A percentile compares a stretch with the other conserved stretches of the same genome.
phyloP scores from a whole-genome alignment of 139 green algal genomes.

The Chlorella ohadii region DNA sequence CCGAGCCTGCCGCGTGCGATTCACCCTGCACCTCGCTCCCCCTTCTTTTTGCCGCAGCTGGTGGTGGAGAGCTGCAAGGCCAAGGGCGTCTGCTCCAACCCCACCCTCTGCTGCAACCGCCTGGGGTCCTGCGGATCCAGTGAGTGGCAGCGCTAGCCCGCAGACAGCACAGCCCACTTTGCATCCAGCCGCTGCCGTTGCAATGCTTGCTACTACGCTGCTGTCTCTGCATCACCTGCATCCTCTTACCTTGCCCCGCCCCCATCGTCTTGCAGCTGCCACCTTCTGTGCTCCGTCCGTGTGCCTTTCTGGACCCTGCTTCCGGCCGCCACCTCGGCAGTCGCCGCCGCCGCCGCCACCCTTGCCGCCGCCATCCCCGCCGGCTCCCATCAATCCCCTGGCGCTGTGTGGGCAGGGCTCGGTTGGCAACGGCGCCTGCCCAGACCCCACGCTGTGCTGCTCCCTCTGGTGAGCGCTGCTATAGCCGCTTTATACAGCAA shows the following conservation, averaged over 20 bases:
- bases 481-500: slow-evolving; percentile 51
- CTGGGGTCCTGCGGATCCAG: not conserved
- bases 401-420: too few species aligned
- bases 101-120: slow-evolving; percentile 9
- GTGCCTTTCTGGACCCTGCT: slow-evolving; percentile 8
- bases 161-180: not conserved
- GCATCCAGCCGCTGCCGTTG: too few species aligned
- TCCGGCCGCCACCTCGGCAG: not conserved
- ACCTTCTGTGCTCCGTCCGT: not conserved
- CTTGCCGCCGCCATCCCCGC: not conserved
- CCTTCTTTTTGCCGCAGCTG: too few species aligned
- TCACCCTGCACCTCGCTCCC: too few species aligned
- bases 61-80: too few species aligned
- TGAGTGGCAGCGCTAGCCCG: not conserved
- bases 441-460: not conserved
- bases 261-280: not conserved
- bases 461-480: slow-evolving; percentile 55
- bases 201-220: too few species aligned
- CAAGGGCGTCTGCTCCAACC: not conserved
- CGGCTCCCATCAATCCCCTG: not conserved
- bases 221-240: too few species aligned
- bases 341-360: not conserved
- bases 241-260: too few species aligned
- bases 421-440: slow-evolving; percentile 5
- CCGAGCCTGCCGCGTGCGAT: too few species aligned